Percentiles rank a stretch among this genome's conserved stretches.
phyloP scores from a whole-genome alignment of 441 rosid genomes.

The Erodium texanum region DNA sequence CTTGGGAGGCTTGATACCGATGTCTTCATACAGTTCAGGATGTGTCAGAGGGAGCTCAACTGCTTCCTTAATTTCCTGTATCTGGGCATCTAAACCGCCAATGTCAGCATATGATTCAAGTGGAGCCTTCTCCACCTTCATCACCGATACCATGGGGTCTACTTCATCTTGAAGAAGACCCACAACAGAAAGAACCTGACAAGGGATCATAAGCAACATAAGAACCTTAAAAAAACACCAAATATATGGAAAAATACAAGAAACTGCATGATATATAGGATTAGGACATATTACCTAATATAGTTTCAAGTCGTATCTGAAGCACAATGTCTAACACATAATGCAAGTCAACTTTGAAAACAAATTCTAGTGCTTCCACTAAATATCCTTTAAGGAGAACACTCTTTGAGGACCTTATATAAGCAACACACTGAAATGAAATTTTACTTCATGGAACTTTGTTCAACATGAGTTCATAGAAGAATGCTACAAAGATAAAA shows the following conservation, averaged over 20 bases:
- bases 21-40: conserved; percentile 91
- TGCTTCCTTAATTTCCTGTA: conserved; percentile 92
- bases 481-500: not conserved
- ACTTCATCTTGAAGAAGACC: conserved; percentile 94
- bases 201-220: conserved; percentile 3
- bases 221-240: not conserved
- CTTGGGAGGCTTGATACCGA: conserved; percentile 91
- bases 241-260: too few relatives aligned
- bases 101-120: conserved; percentile 80
- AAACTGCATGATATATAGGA: too few relatives aligned
- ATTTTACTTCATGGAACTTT: not conserved
- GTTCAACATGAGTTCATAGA: not conserved
- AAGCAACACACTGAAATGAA: not conserved
- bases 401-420: too few relatives aligned
- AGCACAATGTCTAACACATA: not conserved
- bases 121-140: conserved; percentile 99
- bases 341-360: too few relatives aligned
- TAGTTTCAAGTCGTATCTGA: not conserved
- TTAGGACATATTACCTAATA: not conserved
- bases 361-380: too few relatives aligned
- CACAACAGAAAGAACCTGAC: conserved; percentile 83
- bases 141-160: conserved; percentile 97
- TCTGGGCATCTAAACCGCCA: conserved; percentile 95
- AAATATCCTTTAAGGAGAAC: too few relatives aligned
- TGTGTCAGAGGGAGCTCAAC: conserved; percentile 97